Evolutionary conservation across 2,329 filamentous ascomycete genomes (phyloP).

Genomic region (Aspergillus oerlinghausenensis): DNA sequence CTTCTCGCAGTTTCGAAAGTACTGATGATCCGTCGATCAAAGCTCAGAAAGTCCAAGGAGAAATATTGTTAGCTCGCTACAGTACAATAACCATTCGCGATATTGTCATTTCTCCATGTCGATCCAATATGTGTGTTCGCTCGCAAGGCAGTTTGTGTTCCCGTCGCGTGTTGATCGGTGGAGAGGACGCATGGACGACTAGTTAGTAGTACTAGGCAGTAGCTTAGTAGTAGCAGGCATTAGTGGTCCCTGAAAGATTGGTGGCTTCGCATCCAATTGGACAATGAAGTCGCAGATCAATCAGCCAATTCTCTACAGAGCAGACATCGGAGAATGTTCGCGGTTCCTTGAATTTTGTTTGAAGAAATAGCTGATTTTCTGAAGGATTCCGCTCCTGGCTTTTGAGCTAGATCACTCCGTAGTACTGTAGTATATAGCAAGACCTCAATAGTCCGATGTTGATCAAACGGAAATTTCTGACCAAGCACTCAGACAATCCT

Average conservation of each 20-base stretch:
- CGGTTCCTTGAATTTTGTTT: neutral
- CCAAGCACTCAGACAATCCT: neutral
- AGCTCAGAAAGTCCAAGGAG: neutral
- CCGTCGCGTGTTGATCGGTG: neutral
- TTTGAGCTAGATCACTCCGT: neutral
- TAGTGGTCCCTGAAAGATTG: neutral
- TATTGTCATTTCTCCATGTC: neutral
- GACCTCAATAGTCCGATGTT: neutral
- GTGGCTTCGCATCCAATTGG: neutral
- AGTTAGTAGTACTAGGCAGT: neutral
- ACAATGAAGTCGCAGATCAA: neutral
- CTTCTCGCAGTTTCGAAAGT: neutral
- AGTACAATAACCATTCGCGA: neutral
- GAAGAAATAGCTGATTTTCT: neutral
- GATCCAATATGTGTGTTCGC: neutral
- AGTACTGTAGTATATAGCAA: neutral
- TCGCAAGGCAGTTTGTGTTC: neutral
- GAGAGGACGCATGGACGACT: neutral
- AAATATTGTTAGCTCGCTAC: neutral
- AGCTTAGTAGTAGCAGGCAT: neutral
- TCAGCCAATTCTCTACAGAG: neutral
- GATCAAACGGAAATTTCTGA: neutral
- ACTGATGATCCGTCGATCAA: neutral
- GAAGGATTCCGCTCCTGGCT: neutral
- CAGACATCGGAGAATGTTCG: neutral